Evolutionary conservation across 2,329 filamentous ascomycete genomes (phyloP), one percentile per base, ranked within the genome.

Genomic region (Diplodia sapinea): DNA sequence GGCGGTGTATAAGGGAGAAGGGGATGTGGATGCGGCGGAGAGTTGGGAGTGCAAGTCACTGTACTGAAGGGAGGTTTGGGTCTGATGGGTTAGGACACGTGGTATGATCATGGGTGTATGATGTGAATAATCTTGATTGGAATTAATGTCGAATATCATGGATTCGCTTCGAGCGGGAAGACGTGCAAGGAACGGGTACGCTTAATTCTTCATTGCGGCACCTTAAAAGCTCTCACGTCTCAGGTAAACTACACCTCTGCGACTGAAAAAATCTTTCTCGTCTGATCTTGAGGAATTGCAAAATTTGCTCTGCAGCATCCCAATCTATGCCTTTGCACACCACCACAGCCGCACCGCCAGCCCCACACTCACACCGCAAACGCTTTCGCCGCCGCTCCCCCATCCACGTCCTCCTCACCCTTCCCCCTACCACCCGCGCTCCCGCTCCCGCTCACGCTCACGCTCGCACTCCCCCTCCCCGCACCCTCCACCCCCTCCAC

Each of bases 11-110:
- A 51, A 62, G 29, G 73, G 73, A 15, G 50, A 68, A 47, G 76
- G 76, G 4, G 69, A 74, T 70, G 69, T 72, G 23, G 69, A 78
- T 69, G 65, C 67, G 59, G 71, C 75, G 7, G 68, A 68, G 57
- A 76, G 69, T 65, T 78, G 77, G 77, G 68, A 65, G 64, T 78
- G 75, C 66, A 61, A 65, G 52, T 12, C 6, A 13, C 51, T 68
- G 43, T 69, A 69, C 38, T 69, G 29, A 29, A 17, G 17, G 29
- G 26, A 9, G n/a, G 26, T 15, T 1, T 11, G 36, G 17, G 31
- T 43, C 5, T 40, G 15, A 6, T 47, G 7, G 1, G n/a, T 47
- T 2, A 6, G 33, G 9, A 9, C 8, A n/a, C n/a, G 17, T 3
- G 40, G 7, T 13, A 47, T 47, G 43, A 47, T 47, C 2, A 20